Percentiles rank a stretch among this genome's conserved stretches.
phyloP scores from a whole-genome alignment of 495 filamentous ascomycete species.

The Talaromyces trachyspermus region DNA sequence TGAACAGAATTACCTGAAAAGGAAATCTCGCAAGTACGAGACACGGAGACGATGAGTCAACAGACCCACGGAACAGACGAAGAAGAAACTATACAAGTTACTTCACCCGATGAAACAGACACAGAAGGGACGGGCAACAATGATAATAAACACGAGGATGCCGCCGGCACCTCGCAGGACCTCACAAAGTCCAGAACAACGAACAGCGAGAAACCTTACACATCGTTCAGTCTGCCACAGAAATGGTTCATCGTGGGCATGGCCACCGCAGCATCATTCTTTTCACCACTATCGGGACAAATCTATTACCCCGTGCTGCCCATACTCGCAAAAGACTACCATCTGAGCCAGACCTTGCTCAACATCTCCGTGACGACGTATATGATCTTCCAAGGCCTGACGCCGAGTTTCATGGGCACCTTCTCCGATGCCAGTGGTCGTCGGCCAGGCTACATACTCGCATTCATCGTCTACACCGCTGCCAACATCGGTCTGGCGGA shows the following conservation, averaged over 20 bases:
- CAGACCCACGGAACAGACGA: too few relatives aligned
- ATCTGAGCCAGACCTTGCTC: slow-evolving; percentile 52
- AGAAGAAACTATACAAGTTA: neutral
- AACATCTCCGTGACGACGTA: slow-evolving; percentile 63
- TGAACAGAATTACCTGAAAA: neutral
- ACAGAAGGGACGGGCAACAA: neutral
- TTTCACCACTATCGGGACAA: slow-evolving; percentile 35
- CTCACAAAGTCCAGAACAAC: slow-evolving; percentile 2
- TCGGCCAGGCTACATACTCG: slow-evolving; percentile 50
- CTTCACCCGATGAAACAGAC: neutral
- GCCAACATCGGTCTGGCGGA: slow-evolving; percentile 60
- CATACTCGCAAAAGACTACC: slow-evolving; percentile 44
- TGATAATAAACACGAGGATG: neutral
- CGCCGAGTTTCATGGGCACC: slow-evolving; percentile 53
- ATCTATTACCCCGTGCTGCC: slow-evolving; percentile 47
- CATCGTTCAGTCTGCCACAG: neutral
- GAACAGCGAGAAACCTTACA: slow-evolving; percentile 4
- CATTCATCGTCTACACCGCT: slow-evolving; percentile 50
- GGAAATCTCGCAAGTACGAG: neutral
- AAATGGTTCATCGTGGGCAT: slow-evolving; percentile 8
- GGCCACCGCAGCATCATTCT: slow-evolving; percentile 20
- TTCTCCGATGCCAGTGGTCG: slow-evolving; percentile 53
- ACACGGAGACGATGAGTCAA: too few relatives aligned
- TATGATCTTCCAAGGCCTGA: slow-evolving; percentile 55
- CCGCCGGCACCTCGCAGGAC: neutral